phyloP scores from a whole-genome alignment of 495 filamentous ascomycete species.

The Xylaria acuta region DNA sequence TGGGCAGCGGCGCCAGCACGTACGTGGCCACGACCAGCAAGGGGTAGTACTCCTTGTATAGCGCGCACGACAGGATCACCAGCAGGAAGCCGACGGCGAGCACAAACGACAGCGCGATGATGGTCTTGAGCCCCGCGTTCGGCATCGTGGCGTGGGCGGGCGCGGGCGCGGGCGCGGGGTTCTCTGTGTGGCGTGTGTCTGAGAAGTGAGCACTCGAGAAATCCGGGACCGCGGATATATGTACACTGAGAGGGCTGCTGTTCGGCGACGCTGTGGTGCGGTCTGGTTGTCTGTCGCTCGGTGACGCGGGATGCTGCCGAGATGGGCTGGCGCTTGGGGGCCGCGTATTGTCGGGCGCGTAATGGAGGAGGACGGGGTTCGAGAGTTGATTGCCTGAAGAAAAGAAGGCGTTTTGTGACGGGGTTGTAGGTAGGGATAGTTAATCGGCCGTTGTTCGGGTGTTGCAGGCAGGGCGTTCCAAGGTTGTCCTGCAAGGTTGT shows the following conservation, averaged over 20 bases:
- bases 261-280: not conserved
- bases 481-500: constrained; percentile 42
- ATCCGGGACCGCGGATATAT: not conserved
- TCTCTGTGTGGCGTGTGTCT: not conserved
- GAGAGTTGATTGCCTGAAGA: not conserved
- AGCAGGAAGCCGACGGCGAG: constrained; percentile 99
- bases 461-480: not conserved
- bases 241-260: not conserved
- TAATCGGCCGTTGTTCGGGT: constrained; percentile 24
- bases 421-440: not conserved
- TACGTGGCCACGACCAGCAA: constrained; percentile 95
- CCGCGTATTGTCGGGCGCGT: not conserved
- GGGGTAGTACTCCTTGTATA: constrained; percentile 91
- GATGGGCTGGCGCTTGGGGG: not conserved
- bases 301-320: not conserved
- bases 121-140: constrained; percentile 90
- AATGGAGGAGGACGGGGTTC: not conserved
- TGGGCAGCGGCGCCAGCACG: constrained; percentile 89
- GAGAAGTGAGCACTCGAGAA: not conserved
- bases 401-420: not conserved
- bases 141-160: constrained; percentile 64
- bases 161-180: constrained; percentile 4
- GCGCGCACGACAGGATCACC: constrained; percentile 95
- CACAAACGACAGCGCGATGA: constrained; percentile 98
- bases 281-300: not conserved